These are phyloP conservation scores for Trichoderma parareesei DNA, from an alignment of 495 filamentous ascomycete genomes.

Conservation along the genomic window DNA sequence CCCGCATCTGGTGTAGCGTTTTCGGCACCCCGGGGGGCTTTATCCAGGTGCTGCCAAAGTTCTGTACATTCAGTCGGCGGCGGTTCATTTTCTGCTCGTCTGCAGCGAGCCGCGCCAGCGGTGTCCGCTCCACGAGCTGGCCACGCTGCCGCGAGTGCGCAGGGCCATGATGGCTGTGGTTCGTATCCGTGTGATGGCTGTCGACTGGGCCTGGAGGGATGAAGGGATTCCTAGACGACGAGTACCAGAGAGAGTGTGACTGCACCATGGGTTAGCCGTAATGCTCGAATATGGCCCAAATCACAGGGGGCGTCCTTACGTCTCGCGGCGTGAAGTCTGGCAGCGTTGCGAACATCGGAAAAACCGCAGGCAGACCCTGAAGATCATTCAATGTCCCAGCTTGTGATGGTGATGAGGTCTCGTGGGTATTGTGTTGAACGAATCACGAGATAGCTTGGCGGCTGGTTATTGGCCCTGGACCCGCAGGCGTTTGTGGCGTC, in stretches of 20 bases:
- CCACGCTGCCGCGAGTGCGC: constrained; percentile 14
- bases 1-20: constrained; percentile 66
- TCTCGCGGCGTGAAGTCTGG: constrained; percentile 64
- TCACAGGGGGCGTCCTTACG: constrained; percentile 38
- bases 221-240: constrained; percentile 43
- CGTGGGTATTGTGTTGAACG: neutral
- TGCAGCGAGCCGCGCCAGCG: constrained; percentile 51
- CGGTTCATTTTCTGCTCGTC: constrained; percentile 62
- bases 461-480: neutral
- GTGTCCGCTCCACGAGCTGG: constrained; percentile 35
- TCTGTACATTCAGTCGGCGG: constrained; percentile 62
- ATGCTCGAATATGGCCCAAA: neutral
- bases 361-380: neutral
- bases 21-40: constrained; percentile 67
- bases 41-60: constrained; percentile 72
- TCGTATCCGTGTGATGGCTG: constrained; percentile 19
- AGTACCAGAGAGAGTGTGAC: constrained; percentile 68
- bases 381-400: neutral
- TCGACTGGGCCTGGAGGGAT: constrained; percentile 22
- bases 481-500: constrained; percentile 1
- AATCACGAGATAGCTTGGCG: neutral
- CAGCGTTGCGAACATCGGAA: constrained; percentile 57
- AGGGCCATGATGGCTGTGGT: constrained; percentile 19
- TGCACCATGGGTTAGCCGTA: constrained; percentile 18
- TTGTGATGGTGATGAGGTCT: constrained; percentile 1